A percentile compares a stretch with the other conserved stretches of the same genome.
Conservation (phyloP, 768 basidiomycete species). For the Lepiota venenata region DNA sequence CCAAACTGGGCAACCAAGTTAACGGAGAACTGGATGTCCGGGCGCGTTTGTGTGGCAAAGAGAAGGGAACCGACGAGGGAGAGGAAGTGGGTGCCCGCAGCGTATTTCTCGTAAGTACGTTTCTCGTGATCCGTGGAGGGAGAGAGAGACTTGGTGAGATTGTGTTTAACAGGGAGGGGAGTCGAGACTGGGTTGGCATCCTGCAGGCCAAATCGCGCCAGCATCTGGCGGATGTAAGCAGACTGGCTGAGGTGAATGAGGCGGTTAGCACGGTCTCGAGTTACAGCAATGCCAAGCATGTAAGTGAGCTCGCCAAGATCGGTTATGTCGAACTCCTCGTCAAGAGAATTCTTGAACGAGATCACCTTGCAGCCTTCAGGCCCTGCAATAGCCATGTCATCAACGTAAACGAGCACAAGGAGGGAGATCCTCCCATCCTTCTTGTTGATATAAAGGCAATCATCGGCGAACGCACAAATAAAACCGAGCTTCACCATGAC, state of each 20-base stretch:
- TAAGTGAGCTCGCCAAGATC: slow-evolving; percentile 24
- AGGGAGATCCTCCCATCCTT: no score
- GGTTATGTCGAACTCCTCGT: slow-evolving; percentile 15
- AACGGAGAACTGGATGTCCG: slow-evolving; percentile 3
- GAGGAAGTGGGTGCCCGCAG: slow-evolving; percentile 4
- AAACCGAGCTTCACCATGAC: no score
- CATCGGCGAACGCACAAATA: no score
- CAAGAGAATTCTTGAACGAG: slow-evolving; percentile 8
- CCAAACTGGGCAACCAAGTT: slow-evolving; percentile 12
- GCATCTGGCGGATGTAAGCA: no score
- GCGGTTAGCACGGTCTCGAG: no score
- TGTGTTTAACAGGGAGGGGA: slow-evolving; percentile 11
- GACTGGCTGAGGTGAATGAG: no score
- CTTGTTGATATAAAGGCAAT: no score
- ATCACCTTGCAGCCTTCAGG: background rate
- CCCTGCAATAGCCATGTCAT: slow-evolving; percentile 3
- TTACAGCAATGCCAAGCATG: slow-evolving; percentile 25
- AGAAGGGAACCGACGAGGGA: slow-evolving; percentile 1
- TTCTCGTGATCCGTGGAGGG: background rate
- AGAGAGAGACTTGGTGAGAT: background rate
- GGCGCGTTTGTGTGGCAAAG: no score
- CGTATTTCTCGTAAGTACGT: background rate
- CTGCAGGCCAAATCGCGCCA: no score
- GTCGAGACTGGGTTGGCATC: no score
- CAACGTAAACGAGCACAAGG: no score